Evolutionary conservation across 208 protist species (phyloP).

Genomic region (Leishmania aethiopica): DNA sequence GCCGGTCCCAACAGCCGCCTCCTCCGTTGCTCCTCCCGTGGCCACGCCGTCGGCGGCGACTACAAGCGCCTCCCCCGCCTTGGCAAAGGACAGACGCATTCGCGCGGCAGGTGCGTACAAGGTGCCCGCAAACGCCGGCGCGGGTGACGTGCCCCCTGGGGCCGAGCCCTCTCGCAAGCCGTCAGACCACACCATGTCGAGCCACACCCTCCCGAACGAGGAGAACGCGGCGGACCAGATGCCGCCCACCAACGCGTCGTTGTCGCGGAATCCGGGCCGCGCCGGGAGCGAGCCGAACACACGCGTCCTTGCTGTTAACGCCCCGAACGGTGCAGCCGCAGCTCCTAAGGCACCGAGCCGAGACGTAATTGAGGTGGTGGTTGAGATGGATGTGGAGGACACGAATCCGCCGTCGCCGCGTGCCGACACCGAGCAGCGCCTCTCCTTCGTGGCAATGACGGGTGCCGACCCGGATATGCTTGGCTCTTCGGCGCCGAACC

Average conservation of each 20-base stretch:
- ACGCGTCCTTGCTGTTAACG: neutral
- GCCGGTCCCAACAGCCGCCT: conserved; percentile 49
- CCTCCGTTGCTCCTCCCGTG: conserved; percentile 52
- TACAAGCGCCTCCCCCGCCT: neutral
- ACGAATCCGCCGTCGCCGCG: conserved; percentile 13
- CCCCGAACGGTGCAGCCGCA: neutral
- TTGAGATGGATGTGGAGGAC: conserved; percentile 28
- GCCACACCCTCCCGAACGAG: neutral
- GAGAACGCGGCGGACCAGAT: conserved; percentile 1
- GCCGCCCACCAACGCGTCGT: conserved; percentile 5
- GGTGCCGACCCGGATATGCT: conserved; percentile 29
- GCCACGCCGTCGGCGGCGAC: conserved; percentile 17
- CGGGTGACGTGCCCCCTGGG: conserved; percentile 21
- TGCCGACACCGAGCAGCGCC: conserved; percentile 21
- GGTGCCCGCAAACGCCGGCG: conserved; percentile 14
- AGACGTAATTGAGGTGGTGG: conserved; percentile 11
- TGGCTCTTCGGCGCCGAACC: conserved; percentile 32
- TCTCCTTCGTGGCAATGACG: conserved; percentile 21
- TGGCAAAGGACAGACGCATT: conserved; percentile 16
- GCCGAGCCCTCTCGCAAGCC: neutral
- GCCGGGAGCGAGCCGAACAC: neutral
- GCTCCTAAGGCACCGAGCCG: neutral
- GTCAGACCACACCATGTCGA: neutral
- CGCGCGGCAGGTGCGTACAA: conserved; percentile 21
- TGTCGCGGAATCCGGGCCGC: conserved; percentile 1